Conservation (phyloP, 345 rosid species). For the Excoecaria cochinchinensis region DNA sequence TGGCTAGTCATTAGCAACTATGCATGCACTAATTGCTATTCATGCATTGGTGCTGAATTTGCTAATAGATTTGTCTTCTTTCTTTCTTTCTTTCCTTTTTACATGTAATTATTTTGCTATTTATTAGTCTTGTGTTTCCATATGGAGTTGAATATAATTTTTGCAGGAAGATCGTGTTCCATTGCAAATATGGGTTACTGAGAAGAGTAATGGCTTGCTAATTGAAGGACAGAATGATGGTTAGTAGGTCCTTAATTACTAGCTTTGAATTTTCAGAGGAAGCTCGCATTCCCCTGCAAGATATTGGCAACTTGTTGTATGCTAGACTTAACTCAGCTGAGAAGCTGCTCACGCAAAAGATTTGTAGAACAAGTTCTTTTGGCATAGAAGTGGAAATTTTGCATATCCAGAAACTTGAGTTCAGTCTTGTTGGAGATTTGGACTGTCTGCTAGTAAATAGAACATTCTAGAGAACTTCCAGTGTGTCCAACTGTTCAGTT, state of each 20-base stretch:
- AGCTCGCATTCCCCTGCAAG: not conserved
- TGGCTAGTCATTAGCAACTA: not conserved
- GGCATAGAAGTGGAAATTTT: not conserved
- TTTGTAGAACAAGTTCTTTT: not conserved
- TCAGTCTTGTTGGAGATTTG: not conserved
- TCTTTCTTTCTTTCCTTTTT: not conserved
- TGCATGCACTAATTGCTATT: not conserved
- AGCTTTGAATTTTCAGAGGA: not conserved
- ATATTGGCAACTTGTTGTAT: not conserved
- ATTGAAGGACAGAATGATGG: conserved; percentile 77
- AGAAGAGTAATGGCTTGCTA: conserved; percentile 68
- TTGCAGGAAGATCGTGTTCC: conserved; percentile 86
- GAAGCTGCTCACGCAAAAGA: not conserved
- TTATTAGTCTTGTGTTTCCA: not conserved
- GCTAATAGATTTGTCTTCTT: not conserved
- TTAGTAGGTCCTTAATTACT: conserved; percentile 26
- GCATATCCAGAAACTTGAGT: not conserved
- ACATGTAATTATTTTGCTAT: not conserved
- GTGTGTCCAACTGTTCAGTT: not conserved
- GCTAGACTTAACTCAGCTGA: not conserved
- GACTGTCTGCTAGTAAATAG: not conserved
- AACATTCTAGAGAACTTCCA: not conserved
- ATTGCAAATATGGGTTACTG: conserved; percentile 77
- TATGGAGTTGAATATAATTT: conserved; percentile 6
- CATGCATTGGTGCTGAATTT: not conserved